phyloP scores from a whole-genome alignment of 371 early-diverging fungal species.

The Mortierella sp. region DNA sequence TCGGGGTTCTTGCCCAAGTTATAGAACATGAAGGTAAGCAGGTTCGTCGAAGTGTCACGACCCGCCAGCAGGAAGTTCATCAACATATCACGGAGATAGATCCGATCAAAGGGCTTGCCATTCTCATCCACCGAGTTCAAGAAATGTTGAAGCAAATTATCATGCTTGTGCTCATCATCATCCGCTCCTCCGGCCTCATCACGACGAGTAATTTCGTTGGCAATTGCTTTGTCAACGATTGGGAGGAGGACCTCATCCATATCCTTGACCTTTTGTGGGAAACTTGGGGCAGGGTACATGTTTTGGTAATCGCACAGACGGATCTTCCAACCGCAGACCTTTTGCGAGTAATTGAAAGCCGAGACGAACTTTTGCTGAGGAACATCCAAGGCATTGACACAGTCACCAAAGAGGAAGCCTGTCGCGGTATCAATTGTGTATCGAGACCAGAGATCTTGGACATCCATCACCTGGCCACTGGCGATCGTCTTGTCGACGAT shows the following conservation, averaged over 20 bases:
- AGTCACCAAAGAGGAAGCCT: slow-evolving; percentile 48
- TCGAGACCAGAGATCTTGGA: slow-evolving; percentile 51
- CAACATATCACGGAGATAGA: slow-evolving; percentile 53
- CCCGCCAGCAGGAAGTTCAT: slow-evolving; percentile 63
- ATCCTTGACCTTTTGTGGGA: slow-evolving; percentile 50
- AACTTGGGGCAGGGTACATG: slow-evolving; percentile 26
- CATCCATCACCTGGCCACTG: slow-evolving; percentile 32
- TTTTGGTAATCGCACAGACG: slow-evolving; percentile 52
- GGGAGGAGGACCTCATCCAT: slow-evolving; percentile 49
- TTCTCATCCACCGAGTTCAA: slow-evolving; percentile 52
- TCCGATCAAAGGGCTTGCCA: slow-evolving; percentile 48
- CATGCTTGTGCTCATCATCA: slow-evolving; percentile 29
- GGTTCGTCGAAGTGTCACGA: slow-evolving; percentile 64
- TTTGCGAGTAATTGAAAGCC: slow-evolving; percentile 51
- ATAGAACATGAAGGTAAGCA: slow-evolving; percentile 56
- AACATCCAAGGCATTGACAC: slow-evolving; percentile 42
- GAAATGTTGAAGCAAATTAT: slow-evolving; percentile 43
- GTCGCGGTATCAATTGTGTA: slow-evolving; percentile 53
- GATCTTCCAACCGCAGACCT: slow-evolving; percentile 52
- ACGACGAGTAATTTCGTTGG: slow-evolving; percentile 30
- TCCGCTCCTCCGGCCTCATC: slow-evolving; percentile 12
- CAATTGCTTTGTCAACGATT: slow-evolving; percentile 46
- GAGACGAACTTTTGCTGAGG: slow-evolving; percentile 44
- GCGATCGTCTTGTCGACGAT: slow-evolving; percentile 43
- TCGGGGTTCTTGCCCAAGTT: slow-evolving; percentile 58